Conservation (phyloP, 2,329 filamentous ascomycete genomes). For the Sphaerostilbella broomeana region DNA sequence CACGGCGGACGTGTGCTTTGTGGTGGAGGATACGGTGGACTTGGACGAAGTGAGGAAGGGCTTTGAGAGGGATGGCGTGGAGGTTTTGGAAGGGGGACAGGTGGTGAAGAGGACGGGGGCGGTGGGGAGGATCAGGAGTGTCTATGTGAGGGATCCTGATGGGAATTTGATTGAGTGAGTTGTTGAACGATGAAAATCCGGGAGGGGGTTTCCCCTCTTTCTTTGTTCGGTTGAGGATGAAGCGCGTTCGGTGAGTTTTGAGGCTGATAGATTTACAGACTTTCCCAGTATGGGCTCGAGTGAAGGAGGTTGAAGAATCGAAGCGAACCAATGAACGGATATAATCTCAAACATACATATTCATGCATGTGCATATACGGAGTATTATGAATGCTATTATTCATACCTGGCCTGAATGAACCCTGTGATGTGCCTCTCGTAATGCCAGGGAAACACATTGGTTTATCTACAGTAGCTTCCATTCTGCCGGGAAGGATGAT, state of each 20-base stretch:
- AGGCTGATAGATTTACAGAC: background rate
- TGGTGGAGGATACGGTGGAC: constrained; percentile 39
- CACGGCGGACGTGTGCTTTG: constrained; percentile 54
- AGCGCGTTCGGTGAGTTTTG: background rate
- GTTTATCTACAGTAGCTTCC: no score
- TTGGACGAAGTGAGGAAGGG: constrained; percentile 39
- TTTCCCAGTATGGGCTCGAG: constrained; percentile 5
- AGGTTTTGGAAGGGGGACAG: constrained; percentile 43
- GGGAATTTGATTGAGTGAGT: constrained; percentile 56
- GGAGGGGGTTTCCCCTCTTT: no score
- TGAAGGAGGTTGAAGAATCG: constrained; percentile 56
- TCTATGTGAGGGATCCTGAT: constrained; percentile 57
- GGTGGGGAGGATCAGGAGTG: constrained; percentile 45
- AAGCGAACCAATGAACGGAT: no score
- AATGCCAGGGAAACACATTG: no score
- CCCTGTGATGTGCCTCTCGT: no score
- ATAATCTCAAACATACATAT: no score
- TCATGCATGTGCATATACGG: no score
- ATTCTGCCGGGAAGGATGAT: no score
- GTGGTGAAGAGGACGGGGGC: constrained; percentile 52
- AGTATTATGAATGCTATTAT: no score
- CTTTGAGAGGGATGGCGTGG: constrained; percentile 37
- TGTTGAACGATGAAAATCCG: background rate
- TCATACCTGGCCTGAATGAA: no score
- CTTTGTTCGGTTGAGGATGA: no score